Evolutionary conservation across 2,329 filamentous ascomycete genomes (phyloP).

Genomic region (Calonectria pauciramosa): DNA sequence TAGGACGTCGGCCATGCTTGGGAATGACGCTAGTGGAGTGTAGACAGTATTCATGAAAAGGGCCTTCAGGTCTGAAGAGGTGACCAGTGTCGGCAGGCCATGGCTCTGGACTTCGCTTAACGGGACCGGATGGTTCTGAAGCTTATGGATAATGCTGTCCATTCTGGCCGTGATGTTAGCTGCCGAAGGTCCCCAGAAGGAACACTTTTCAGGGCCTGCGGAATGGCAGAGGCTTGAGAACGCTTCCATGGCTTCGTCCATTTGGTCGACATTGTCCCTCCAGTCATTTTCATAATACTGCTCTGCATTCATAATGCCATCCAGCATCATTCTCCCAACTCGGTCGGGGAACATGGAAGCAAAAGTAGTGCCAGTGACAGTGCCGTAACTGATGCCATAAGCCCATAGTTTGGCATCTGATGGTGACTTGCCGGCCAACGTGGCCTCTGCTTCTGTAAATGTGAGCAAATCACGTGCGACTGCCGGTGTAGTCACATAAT

Average conservation of each 20-base stretch:
- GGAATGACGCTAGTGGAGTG: constrained; percentile 39
- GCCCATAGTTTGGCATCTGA: constrained; percentile 47
- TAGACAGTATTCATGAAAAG: constrained; percentile 44
- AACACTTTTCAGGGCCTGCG: constrained; percentile 43
- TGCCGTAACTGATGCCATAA: constrained; percentile 49
- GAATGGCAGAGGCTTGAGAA: constrained; percentile 43
- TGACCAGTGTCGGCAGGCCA: constrained; percentile 39
- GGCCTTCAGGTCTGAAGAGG: constrained; percentile 48
- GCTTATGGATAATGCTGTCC: constrained; percentile 42
- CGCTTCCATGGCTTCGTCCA: constrained; percentile 36
- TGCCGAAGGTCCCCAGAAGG: constrained; percentile 48
- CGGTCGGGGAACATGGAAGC: constrained; percentile 56
- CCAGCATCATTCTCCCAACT: constrained; percentile 53
- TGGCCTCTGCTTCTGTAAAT: constrained; percentile 48
- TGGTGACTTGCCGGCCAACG: constrained; percentile 32
- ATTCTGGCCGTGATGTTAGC: constrained; percentile 44
- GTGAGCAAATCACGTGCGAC: constrained; percentile 48
- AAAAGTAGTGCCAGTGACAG: constrained; percentile 47
- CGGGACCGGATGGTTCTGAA: constrained; percentile 44
- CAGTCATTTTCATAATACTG: constrained; percentile 43
- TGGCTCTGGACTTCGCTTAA: constrained; percentile 35
- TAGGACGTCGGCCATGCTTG: constrained; percentile 44
- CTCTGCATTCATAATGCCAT: constrained; percentile 45
- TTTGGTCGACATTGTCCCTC: constrained; percentile 39
- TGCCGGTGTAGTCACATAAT: constrained; percentile 50